Evolutionary conservation across 2,329 filamentous ascomycete genomes (phyloP).

Genomic region (Diaporthe citrichinensis): DNA sequence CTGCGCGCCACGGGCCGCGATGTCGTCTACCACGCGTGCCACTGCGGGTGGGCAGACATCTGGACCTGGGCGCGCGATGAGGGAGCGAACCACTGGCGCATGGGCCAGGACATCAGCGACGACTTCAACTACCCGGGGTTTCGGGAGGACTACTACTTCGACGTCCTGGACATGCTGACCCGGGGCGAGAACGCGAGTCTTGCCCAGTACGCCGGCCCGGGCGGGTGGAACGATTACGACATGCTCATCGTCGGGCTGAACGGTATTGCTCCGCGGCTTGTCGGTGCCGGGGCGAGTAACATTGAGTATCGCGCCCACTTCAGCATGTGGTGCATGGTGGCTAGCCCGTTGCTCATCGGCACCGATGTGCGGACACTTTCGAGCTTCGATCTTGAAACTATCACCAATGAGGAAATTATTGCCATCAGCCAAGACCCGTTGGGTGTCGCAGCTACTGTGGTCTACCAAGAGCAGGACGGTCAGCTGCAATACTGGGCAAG

Average conservation of each 20-base stretch:
- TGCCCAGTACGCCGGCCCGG: slow-evolving; percentile 23
- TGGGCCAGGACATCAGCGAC: slow-evolving; percentile 35
- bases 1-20: slow-evolving; percentile 31
- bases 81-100: slow-evolving; percentile 36
- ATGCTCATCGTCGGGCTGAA: slow-evolving; percentile 38
- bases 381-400: slow-evolving; percentile 30
- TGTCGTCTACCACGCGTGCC: slow-evolving; percentile 32
- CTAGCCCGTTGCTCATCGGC: slow-evolving; percentile 32
- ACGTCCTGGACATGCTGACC: slow-evolving; percentile 54
- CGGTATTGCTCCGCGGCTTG: slow-evolving; percentile 25
- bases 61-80: slow-evolving; percentile 36
- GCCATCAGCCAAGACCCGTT: slow-evolving; percentile 34
- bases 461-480: slow-evolving; percentile 22
- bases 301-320: slow-evolving; percentile 36
- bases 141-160: slow-evolving; percentile 51
- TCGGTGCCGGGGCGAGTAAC: slow-evolving; percentile 34
- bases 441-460: slow-evolving; percentile 21
- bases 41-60: slow-evolving; percentile 36
- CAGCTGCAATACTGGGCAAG: slow-evolving; percentile 36
- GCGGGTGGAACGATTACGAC: slow-evolving; percentile 40
- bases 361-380: slow-evolving; percentile 23
- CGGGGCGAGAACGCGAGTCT: slow-evolving; percentile 32
- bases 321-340: slow-evolving; percentile 36
- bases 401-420: slow-evolving; percentile 37
- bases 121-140: slow-evolving; percentile 36